Evolutionary conservation across 345 rosid genomes (phyloP).

Genomic region (Salix brachista): DNA sequence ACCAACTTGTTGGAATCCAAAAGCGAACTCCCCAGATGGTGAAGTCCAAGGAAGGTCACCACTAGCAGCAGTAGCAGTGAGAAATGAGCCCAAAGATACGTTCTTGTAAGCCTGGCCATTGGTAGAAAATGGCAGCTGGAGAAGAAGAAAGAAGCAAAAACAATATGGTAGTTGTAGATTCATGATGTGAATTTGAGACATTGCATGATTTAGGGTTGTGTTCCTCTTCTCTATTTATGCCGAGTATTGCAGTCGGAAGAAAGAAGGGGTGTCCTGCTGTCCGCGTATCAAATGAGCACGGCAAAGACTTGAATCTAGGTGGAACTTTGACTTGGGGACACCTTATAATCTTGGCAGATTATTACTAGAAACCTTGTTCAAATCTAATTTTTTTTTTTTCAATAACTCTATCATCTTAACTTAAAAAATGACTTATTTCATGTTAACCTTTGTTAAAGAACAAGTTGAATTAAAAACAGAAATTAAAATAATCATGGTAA

Average conservation of each 20-base stretch:
- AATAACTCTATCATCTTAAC: no score
- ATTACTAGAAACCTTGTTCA: conserved; percentile 8
- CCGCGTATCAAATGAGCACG: neutral
- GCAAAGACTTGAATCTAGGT: no score
- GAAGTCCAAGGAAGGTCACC: conserved; percentile 32
- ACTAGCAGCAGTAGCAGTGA: conserved; percentile 24
- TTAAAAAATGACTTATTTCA: no score
- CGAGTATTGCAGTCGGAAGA: neutral
- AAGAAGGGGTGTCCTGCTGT: neutral
- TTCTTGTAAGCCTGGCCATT: conserved; percentile 24
- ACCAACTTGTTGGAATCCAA: conserved; percentile 37
- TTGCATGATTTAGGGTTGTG: neutral
- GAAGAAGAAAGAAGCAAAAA: conserved; percentile 14
- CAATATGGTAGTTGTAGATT: neutral
- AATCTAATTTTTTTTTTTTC: no score
- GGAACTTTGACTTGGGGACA: no score
- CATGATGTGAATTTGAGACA: neutral
- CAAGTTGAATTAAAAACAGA: no score
- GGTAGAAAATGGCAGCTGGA: conserved; percentile 16
- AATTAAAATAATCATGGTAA: no score
- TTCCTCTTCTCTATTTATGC: neutral
- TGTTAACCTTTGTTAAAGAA: no score
- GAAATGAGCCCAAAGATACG: conserved; percentile 22
- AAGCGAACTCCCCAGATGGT: conserved; percentile 46
- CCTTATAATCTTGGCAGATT: no score